Evolutionary conservation across 768 basidiomycete species (phyloP), one percentile per base, ranked within the genome.

Genomic region (Tubosaeta sp.): DNA sequence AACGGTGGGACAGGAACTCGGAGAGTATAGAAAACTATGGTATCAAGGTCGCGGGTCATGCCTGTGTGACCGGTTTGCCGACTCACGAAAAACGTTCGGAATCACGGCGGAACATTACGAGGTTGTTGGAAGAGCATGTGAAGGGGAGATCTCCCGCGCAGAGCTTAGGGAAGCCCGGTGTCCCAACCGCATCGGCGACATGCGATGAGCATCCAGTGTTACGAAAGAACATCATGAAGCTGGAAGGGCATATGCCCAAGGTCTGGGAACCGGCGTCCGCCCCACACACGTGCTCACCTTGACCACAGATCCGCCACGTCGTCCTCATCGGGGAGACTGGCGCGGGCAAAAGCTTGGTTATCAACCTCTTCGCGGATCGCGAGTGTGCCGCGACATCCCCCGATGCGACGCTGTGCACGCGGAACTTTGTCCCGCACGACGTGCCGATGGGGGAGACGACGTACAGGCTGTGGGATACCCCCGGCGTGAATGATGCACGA

Each of bases 331-430:
- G 68, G 29, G 68, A 68, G 43, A 62, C 56, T 1, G 68, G 66
- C 38, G 53, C 58, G 1, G 66, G 72, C 10, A 78, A 77, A 58
- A 75, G 73, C 54, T 74, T 72, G 0, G 57, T 76, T 19, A 63
- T 77, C 53, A 77, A 76, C 46, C 69, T 78, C 63, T 56, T 76
- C 38, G 55, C 56, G 6, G 63, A 54, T 19, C 25, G 31, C 6
- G 31, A 64, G 1, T 34, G 14, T 4, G 71, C 74, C 4, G 12
- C 7, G 0, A 61, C 63, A 6, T 71, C 73, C 5, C 60, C 62
- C 32, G 56, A 64, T 2, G 66, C 59, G 0, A 16, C 22, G 1
- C 72, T 71, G 0, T 73, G 69, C 53, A 76, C 76, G 4, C 52
- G 61, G 26, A 26, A 56, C 1, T 63, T 57, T 48, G 27, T 46